Base-by-base conservation (phyloP, 805 yeast genomes). In the Cyberlindnera saturnus region DNA sequence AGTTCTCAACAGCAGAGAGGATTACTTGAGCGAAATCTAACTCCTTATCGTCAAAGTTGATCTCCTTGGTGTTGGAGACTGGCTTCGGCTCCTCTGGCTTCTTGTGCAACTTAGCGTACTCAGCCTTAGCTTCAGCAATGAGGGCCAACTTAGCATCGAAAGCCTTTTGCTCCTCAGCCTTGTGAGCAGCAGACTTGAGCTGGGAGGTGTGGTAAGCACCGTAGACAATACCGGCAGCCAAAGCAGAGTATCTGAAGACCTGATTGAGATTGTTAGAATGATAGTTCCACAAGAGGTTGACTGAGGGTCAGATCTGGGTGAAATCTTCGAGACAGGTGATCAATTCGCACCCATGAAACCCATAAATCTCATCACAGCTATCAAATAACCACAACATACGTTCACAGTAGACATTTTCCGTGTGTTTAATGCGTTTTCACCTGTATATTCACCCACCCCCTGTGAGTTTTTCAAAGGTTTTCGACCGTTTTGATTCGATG, bases 171-270 rank as follows among this genome's bases (percentile, higher is more conserved):
- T 79, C 86, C 42, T 73, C 77, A 60, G 75, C 70, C 62, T 75
- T 73, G 38, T 65, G 69, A 47, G 83, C 89, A 43, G 74, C 73
- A 19, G 77, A 58, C 57, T 81, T 80, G 57, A 88, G 74, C 42
- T 74, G 66, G 61, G 77, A 70, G 67, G 95, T 86, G 74, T 88
- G 96, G 65, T 75, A 75, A 52, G 88, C 86, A 57, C 99, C 99
- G 70, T 86, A 87, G 49, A 79, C 74, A 46, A 90, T 72, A 66
- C 99, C 99, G 55, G 87, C 79, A 42, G 86, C 91, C 55, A 91
- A 77, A 43, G 95, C 83, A 55, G 95, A 73, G 82, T 93, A 91
- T 82, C 98, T 87, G 63, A 90, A 78, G 61, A 90, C 89, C 84
- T 85, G 43, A 41, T 15, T 5, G 15, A 14, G 17, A 14, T 15